These are phyloP conservation scores for Diaporthe citri DNA, from an alignment of 2,329 filamentous ascomycete species.

Conservation along the genomic window DNA sequence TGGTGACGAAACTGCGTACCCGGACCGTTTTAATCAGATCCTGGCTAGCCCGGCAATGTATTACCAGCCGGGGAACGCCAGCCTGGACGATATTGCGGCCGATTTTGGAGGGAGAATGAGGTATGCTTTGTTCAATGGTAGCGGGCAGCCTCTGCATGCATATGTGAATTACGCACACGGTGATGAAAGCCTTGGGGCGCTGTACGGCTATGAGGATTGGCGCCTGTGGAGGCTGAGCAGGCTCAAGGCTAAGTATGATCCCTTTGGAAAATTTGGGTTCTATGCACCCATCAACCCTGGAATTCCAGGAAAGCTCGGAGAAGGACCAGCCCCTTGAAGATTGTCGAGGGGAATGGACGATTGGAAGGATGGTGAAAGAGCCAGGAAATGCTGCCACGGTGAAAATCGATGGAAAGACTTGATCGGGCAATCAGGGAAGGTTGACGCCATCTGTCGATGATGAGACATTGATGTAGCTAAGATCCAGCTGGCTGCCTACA, in stretches of 20 bases:
- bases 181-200: constrained; percentile 39
- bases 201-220: constrained; percentile 51
- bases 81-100: constrained; percentile 5
- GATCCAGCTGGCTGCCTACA: neutral
- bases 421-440: neutral
- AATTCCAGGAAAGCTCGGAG: neutral
- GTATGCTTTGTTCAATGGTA: neutral
- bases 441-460: neutral
- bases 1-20: constrained; percentile 21
- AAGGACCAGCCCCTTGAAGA: neutral
- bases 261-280: constrained; percentile 35
- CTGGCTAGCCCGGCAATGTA: neutral
- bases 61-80: neutral
- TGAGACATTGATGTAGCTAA: too few relatives aligned
- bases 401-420: neutral
- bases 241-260: constrained; percentile 53
- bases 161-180: constrained; percentile 38
- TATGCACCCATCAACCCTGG: neutral
- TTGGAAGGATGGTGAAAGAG: neutral
- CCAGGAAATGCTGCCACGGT: too few relatives aligned
- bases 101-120: constrained; percentile 3
- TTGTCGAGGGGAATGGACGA: neutral
- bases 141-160: constrained; percentile 11
- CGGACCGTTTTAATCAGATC: constrained; percentile 28
- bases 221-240: constrained; percentile 46